Evolutionary conservation across 768 basidiomycete species (phyloP).

Genomic region (Hericium erinaceus): DNA sequence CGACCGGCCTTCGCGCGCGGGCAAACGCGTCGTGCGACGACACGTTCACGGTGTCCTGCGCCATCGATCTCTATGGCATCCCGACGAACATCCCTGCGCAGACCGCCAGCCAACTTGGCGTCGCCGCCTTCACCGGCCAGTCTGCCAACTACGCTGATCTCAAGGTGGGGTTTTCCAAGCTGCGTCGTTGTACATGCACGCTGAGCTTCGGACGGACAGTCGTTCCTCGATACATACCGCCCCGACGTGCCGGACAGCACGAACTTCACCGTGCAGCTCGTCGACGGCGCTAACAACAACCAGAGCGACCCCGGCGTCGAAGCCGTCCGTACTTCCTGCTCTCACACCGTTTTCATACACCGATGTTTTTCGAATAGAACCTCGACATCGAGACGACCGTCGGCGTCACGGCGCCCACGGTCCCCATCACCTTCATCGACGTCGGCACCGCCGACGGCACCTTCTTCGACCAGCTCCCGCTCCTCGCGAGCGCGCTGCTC

Average conservation of each 20-base stretch:
- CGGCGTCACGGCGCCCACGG: conserved; percentile 19
- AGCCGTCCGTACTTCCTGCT: not conserved
- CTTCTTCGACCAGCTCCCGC: conserved; percentile 22
- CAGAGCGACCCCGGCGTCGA: conserved; percentile 4
- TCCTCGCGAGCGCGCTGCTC: conserved; percentile 17
- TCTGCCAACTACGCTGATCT: conserved; percentile 23
- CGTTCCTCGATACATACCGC: not conserved
- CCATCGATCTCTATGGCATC: conserved; percentile 27
- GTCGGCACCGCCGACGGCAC: conserved; percentile 15
- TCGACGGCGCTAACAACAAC: conserved; percentile 17
- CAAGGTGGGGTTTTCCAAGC: conserved; percentile 8
- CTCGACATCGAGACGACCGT: conserved; percentile 29
- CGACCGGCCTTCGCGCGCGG: not conserved
- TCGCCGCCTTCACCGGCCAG: conserved; percentile 18
- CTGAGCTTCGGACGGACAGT: not conserved
- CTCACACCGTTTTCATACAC: not conserved
- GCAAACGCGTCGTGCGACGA: not conserved
- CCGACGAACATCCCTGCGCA: conserved; percentile 22
- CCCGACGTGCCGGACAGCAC: not conserved
- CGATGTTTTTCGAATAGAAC: conserved; percentile 14
- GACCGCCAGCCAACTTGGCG: conserved; percentile 18
- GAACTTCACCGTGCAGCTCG: conserved; percentile 12
- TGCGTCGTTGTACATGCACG: not conserved
- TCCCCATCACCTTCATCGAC: conserved; percentile 17
- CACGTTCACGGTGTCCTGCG: conserved; percentile 20